A percentile compares a stretch with the other conserved stretches of the same genome.
Conservation (phyloP, 164 flowering plant species). For the Nymphaea colorata region DNA sequence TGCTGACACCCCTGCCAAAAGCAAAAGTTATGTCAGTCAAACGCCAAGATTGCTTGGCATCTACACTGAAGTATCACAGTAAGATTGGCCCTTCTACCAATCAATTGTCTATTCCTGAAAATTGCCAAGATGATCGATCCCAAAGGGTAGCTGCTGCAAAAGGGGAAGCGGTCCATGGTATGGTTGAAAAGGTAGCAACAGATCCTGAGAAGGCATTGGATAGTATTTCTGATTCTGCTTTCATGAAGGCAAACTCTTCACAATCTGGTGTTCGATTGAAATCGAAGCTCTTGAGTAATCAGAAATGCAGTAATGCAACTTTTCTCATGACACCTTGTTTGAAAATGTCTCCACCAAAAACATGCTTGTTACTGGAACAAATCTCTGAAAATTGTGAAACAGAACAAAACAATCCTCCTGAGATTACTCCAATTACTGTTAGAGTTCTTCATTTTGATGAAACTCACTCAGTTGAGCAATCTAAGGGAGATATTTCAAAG, state of each 20-base stretch:
- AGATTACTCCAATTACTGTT: slow-evolving; percentile 35
- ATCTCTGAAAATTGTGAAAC: slow-evolving; percentile 23
- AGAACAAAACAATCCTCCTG: slow-evolving; percentile 9
- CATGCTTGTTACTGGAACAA: slow-evolving; percentile 76
- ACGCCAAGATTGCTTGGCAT: slow-evolving; percentile 12
- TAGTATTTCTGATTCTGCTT: slow-evolving; percentile 4
- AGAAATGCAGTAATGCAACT: slow-evolving; percentile 18
- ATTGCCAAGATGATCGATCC: slow-evolving; percentile 1
- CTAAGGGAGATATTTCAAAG: slow-evolving; percentile 24
- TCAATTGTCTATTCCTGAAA: slow-evolving; percentile 14
- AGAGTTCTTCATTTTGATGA: slow-evolving; percentile 15
- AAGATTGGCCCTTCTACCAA: slow-evolving; percentile 4
- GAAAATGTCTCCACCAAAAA: slow-evolving; percentile 71
- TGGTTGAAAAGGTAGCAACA: slow-evolving; percentile 1
- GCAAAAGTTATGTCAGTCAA: slow-evolving; percentile 36
- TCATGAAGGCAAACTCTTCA: slow-evolving; percentile 3
- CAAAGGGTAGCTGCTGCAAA: slow-evolving; percentile 7
- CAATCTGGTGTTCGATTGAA: slow-evolving; percentile 18
- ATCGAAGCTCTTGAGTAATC: slow-evolving; percentile 10
- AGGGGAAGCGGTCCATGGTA: slow-evolving; percentile 24
- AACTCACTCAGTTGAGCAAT: slow-evolving; percentile 26
- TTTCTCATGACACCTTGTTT: slow-evolving; percentile 52
- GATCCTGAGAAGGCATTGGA: slow-evolving; percentile 13
- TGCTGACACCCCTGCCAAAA: slow-evolving; percentile 76
- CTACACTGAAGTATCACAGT: slow-evolving; percentile 17